Percentiles rank a stretch among this genome's conserved stretches.
Evolutionary conservation across 1,139 yeast genomes (phyloP).

Genomic region (Arxiozyma heterogenica): DNA sequence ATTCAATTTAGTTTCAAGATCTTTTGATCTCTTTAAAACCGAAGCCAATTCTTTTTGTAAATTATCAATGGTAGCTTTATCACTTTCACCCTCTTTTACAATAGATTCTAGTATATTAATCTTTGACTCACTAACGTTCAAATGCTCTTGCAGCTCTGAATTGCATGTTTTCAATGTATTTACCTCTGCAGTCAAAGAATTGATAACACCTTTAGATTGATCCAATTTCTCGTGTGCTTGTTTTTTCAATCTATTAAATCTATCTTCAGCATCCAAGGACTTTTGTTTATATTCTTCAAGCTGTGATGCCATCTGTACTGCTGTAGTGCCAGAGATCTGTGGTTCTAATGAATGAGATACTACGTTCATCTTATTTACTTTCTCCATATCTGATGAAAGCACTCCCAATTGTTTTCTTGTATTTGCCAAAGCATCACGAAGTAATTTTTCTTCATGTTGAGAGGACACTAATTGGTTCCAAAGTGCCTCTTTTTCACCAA

Average conservation of each 20-base stretch:
- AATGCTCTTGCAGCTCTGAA: not conserved
- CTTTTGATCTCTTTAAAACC: slow-evolving; percentile 3
- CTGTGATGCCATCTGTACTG: not conserved
- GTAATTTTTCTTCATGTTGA: not conserved
- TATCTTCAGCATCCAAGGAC: slow-evolving; percentile 28
- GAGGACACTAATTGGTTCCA: slow-evolving; percentile 1
- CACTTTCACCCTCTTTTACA: slow-evolving; percentile 19
- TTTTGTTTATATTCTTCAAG: slow-evolving; percentile 13
- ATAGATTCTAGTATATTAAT: slow-evolving; percentile 17
- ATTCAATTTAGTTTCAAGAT: slow-evolving; percentile 6
- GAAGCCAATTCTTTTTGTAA: slow-evolving; percentile 20
- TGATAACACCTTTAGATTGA: slow-evolving; percentile 28
- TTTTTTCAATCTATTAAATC: slow-evolving; percentile 29
- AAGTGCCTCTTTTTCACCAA: not conserved
- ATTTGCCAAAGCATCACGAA: not conserved
- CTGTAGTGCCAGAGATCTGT: slow-evolving; percentile 18
- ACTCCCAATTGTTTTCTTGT: not conserved
- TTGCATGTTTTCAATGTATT: slow-evolving; percentile 14
- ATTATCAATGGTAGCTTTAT: slow-evolving; percentile 21
- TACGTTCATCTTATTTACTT: not conserved
- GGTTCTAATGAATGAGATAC: not conserved
- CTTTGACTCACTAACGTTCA: slow-evolving; percentile 11
- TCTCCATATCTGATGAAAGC: not conserved
- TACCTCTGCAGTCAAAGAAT: slow-evolving; percentile 14
- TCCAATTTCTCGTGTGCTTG: slow-evolving; percentile 35